Base-by-base conservation (phyloP, 2,329 filamentous ascomycete species). In the Hypoxylon sp. region DNA sequence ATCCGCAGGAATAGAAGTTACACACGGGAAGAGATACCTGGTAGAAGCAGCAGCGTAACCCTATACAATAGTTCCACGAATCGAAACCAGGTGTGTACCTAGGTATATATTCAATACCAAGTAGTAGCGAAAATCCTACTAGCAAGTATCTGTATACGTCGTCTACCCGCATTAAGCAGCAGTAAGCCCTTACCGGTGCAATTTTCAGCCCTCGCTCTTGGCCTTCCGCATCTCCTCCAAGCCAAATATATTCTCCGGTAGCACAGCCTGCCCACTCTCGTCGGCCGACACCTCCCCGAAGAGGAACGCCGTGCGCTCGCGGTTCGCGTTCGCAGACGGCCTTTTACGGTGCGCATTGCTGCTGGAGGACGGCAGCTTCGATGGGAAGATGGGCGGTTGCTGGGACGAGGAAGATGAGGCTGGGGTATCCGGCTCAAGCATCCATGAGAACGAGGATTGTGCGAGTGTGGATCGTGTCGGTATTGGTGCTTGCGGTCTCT, bases 361-460 rank as follows among this genome's bases (percentile, higher is more conserved):
- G 75, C 61, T 59, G 24, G 38, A 50, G 40, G 74, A 60, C 6
- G 69, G 60, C 24, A 69, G 69, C n/a, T 71, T 67, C 9, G 73
- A 69, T 28, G 11, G 70, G 53, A 73, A 65, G 38, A 58, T 74
- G 61, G 51, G 72, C 68, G 61, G 48, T 3, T 51, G 52, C 24
- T 59, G 28, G 28, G 71, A 62, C 0, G 65, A 9, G 7, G 65
- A 48, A 26, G 69, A 68, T 7, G 72, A 40, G 64, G 70, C 9
- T 26, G 53, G 30, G 49, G 80, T 76, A 68, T 85, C 84, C 2
- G 84, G 85, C 69, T 89, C 88, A 1, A 93, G 82, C 90, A 93
- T 93, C 89, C 90, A 93, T 1, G 91, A 89, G 76, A 93, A 93
- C 3, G 89, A 91, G 6, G 91, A 93, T 69, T 92, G 90, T 0